These are phyloP conservation scores for Andrographis paniculata DNA, from an alignment of 305 asterid genomes.

Conservation along the genomic window DNA sequence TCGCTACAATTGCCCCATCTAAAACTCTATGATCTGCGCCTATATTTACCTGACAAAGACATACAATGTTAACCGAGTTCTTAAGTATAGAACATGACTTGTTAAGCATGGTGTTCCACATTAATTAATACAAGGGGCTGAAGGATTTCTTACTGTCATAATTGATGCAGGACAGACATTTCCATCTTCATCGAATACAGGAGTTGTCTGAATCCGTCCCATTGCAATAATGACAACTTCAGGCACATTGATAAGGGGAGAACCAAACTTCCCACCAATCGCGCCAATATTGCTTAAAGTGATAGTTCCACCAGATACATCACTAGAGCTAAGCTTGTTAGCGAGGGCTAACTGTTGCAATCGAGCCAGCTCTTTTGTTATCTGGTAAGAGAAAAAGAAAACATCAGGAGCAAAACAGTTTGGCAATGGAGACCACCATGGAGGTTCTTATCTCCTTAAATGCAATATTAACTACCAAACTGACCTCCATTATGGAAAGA, in stretches of 20 bases:
- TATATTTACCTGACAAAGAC: slow-evolving; percentile 52
- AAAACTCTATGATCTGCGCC: slow-evolving; percentile 88
- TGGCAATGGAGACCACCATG: not conserved
- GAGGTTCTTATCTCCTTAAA: not conserved
- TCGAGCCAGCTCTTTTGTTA: slow-evolving; percentile 66
- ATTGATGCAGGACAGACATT: slow-evolving; percentile 52
- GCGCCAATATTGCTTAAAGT: slow-evolving; percentile 91
- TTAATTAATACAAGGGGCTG: not conserved
- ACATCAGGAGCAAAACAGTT: not conserved
- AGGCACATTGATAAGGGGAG: slow-evolving; percentile 80
- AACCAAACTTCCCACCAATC: slow-evolving; percentile 92
- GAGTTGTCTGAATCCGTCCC: slow-evolving; percentile 78
- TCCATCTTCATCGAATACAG: slow-evolving; percentile 54
- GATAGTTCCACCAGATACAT: slow-evolving; percentile 75
- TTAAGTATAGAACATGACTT: too few species aligned
- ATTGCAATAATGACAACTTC: slow-evolving; percentile 82
- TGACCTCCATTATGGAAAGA: slow-evolving; percentile 77
- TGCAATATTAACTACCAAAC: slow-evolving; percentile 5
- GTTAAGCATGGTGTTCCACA: too few species aligned
- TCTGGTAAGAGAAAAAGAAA: slow-evolving; percentile 28
- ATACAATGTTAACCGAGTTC: too few species aligned
- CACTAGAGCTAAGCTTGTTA: slow-evolving; percentile 76
- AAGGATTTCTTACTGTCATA: slow-evolving; percentile 61
- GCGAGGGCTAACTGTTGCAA: slow-evolving; percentile 63
- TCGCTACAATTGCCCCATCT: slow-evolving; percentile 90